Evolutionary conservation across 2,329 filamentous ascomycete genomes (phyloP).

Genomic region (Colletotrichum limetticola): DNA sequence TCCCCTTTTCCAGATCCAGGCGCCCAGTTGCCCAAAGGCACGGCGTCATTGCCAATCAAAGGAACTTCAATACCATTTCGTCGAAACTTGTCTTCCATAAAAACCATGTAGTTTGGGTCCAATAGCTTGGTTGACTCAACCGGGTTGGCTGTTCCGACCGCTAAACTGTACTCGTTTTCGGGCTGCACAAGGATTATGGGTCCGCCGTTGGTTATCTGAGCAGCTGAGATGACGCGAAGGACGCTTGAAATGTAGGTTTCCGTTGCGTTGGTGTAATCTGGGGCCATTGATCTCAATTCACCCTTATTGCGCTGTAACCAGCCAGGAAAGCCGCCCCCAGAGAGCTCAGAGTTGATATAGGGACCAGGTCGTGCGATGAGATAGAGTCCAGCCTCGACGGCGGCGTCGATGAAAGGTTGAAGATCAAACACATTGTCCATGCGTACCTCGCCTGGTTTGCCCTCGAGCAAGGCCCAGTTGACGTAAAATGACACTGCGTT

Average conservation of each 20-base stretch:
- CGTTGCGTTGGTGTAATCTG: slow-evolving; percentile 69
- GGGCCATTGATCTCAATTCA: slow-evolving; percentile 65
- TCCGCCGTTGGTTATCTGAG: slow-evolving; percentile 80
- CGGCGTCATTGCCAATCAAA: slow-evolving; percentile 76
- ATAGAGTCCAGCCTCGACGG: slow-evolving; percentile 74
- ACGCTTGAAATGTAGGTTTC: slow-evolving; percentile 70
- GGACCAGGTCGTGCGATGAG: slow-evolving; percentile 73
- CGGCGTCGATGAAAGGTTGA: slow-evolving; percentile 77
- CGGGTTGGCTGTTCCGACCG: slow-evolving; percentile 39
- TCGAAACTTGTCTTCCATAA: slow-evolving; percentile 71
- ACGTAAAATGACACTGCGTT: slow-evolving; percentile 78
- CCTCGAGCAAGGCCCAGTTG: slow-evolving; percentile 78
- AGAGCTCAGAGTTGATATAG: slow-evolving; percentile 77
- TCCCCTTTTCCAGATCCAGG: slow-evolving; percentile 27
- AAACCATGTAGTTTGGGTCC: slow-evolving; percentile 72
- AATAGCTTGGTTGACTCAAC: slow-evolving; percentile 56
- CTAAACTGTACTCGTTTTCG: slow-evolving; percentile 72
- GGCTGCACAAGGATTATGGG: slow-evolving; percentile 77
- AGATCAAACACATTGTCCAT: slow-evolving; percentile 76
- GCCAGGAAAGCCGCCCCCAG: slow-evolving; percentile 77
- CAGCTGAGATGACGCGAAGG: slow-evolving; percentile 69
- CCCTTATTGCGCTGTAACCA: slow-evolving; percentile 74
- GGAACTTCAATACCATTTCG: slow-evolving; percentile 75
- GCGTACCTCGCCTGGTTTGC: slow-evolving; percentile 71
- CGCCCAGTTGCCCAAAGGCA: slow-evolving; percentile 41